Conservation (phyloP, 768 basidiomycete genomes). For the Psilocybe azurescens region DNA sequence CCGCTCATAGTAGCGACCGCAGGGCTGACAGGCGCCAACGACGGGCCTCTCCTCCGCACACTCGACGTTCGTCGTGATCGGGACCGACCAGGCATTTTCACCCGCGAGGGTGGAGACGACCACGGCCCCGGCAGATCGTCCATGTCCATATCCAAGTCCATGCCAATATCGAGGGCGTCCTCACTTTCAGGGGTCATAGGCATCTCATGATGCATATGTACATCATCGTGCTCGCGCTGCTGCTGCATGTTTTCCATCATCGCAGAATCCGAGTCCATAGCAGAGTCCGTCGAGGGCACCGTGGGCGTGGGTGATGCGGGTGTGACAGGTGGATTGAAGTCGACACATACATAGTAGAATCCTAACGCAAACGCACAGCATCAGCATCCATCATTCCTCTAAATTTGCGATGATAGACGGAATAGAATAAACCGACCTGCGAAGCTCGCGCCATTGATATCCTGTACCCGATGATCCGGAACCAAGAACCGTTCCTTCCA, state of each 20-base stretch:
- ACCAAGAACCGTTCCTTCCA: slow-evolving; percentile 98
- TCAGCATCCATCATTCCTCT: slow-evolving; percentile 12
- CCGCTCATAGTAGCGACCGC: slow-evolving; percentile 82
- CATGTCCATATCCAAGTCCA: slow-evolving; percentile 23
- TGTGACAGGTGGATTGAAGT: slow-evolving; percentile 74
- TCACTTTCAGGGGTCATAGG: slow-evolving; percentile 31
- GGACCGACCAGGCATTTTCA: slow-evolving; percentile 36
- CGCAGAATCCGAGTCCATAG: slow-evolving; percentile 14
- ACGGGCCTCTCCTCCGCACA: slow-evolving; percentile 51
- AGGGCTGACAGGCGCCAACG: slow-evolving; percentile 50
- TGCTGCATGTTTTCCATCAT: slow-evolving; percentile 8
- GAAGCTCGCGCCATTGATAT: slow-evolving; percentile 95
- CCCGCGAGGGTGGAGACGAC: slow-evolving; percentile 25
- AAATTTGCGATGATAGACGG: background rate
- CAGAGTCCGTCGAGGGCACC: slow-evolving; percentile 1
- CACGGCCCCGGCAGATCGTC: background rate
- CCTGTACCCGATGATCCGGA: slow-evolving; percentile 92
- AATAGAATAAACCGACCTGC: slow-evolving; percentile 64
- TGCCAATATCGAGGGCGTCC: slow-evolving; percentile 1
- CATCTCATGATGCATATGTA: slow-evolving; percentile 17
- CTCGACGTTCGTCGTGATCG: slow-evolving; percentile 53
- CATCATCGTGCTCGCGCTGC: no score
- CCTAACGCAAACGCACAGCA: slow-evolving; percentile 48
- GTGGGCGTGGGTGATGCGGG: slow-evolving; percentile 33
- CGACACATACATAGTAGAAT: slow-evolving; percentile 95